phyloP scores from a whole-genome alignment of 106 monocot species.

The Hemerocallis citrina region DNA sequence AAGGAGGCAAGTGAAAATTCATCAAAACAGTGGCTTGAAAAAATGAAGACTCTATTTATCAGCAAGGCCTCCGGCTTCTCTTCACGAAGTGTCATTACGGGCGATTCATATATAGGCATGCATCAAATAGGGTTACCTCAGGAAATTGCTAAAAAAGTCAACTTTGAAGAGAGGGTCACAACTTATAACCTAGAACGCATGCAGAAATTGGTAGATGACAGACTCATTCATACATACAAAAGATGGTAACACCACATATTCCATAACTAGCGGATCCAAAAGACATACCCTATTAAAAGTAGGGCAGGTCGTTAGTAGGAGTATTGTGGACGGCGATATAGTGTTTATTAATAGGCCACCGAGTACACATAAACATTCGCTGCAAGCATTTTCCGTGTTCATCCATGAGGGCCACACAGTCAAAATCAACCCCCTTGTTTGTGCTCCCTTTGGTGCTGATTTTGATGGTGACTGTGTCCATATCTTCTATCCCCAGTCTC shows the following conservation, averaged over 20 bases:
- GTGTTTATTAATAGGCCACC: conserved; percentile 94
- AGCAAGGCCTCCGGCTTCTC: conserved; percentile 90
- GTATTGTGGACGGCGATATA: conserved; percentile 85
- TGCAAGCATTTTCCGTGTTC: conserved; percentile 82
- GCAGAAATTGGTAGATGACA: conserved; percentile 67
- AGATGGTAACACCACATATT: conserved; percentile 71
- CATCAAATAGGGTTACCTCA: conserved; percentile 72
- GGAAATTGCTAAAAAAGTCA: conserved; percentile 77
- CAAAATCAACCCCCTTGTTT: conserved; percentile 93
- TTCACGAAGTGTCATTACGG: conserved; percentile 83
- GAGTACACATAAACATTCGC: conserved; percentile 79
- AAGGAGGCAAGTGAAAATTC: conserved; percentile 29
- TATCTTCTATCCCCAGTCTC: conserved; percentile 91
- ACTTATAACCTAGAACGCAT: conserved; percentile 41
- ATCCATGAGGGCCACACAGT: conserved; percentile 78
- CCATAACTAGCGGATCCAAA: conserved; percentile 60
- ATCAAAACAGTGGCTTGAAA: conserved; percentile 82
- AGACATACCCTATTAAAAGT: conserved; percentile 55
- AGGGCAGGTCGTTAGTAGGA: conserved; percentile 70
- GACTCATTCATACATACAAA: conserved; percentile 62
- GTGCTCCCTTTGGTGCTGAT: conserved; percentile 88
- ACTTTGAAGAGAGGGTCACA: conserved; percentile 88
- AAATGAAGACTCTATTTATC: conserved; percentile 83
- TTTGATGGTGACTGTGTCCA: conserved; percentile 99
- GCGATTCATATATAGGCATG: conserved; percentile 69